Conservation (phyloP, 2,329 filamentous ascomycete genomes). For the Clarireedia paspali region DNA sequence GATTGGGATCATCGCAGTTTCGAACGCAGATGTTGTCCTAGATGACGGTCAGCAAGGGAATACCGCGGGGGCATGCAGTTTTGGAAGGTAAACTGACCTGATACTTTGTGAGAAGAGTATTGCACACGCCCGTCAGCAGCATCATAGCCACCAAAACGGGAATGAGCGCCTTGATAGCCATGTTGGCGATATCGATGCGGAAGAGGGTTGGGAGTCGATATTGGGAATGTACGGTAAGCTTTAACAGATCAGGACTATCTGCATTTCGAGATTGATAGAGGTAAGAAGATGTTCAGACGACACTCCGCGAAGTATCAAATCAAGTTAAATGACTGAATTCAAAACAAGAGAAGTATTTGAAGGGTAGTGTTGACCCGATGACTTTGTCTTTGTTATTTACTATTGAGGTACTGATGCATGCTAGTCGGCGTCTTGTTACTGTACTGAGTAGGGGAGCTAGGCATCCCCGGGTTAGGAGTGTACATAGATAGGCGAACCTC, state of each 20-base stretch:
- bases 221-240: background rate
- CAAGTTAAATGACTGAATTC: background rate
- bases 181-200: constrained; percentile 1
- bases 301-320: background rate
- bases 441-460: too few species aligned
- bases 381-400: background rate
- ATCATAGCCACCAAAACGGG: constrained; percentile 92
- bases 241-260: background rate
- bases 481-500: too few species aligned
- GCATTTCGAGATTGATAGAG: too few species aligned
- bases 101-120: constrained; percentile 94
- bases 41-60: constrained; percentile 12
- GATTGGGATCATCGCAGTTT: constrained; percentile 68
- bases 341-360: background rate
- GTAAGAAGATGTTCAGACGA: too few species aligned
- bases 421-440: too few species aligned
- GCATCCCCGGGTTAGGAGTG: too few species aligned
- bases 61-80: background rate
- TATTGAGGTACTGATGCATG: background rate
- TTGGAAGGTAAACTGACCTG: constrained; percentile 50
- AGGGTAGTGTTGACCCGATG: background rate
- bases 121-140: constrained; percentile 92
- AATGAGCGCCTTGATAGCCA: constrained; percentile 39
- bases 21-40: constrained; percentile 95
- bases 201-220: background rate